phyloP scores from a whole-genome alignment of 805 yeast genomes.

The Blastobotrys attinorum region DNA sequence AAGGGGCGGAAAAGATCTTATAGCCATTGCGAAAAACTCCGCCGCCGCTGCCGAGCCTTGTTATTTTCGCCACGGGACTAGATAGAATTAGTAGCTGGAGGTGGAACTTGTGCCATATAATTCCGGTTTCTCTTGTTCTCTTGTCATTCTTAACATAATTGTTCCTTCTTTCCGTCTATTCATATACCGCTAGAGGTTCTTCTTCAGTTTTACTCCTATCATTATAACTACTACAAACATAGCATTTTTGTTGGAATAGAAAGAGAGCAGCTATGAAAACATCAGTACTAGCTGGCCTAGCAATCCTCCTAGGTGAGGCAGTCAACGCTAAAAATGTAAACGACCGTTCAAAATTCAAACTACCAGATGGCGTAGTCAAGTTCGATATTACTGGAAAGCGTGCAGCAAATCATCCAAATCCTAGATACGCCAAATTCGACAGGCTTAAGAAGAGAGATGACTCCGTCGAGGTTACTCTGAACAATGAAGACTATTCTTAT shows the following conservation, averaged over 20 bases:
- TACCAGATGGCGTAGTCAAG: slow-evolving; percentile 8
- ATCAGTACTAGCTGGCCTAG: neutral
- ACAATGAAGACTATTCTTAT: slow-evolving; percentile 19
- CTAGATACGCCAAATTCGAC: slow-evolving; percentile 7
- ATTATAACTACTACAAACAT: too few species aligned
- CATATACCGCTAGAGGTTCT: too few species aligned
- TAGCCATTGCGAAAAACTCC: too few species aligned
- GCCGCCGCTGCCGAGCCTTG: too few species aligned
- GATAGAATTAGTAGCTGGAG: too few species aligned
- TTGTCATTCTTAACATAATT: too few species aligned
- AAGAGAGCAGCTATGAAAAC: neutral
- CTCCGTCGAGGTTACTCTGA: slow-evolving; percentile 14
- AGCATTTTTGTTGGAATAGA: too few species aligned
- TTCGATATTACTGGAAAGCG: slow-evolving; percentile 11
- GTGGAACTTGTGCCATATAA: too few species aligned
- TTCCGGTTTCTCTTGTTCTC: too few species aligned
- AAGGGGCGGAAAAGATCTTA: too few species aligned
- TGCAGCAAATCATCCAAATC: slow-evolving; percentile 11
- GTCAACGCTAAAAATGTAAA: neutral
- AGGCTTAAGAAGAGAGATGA: slow-evolving; percentile 3
- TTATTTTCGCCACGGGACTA: too few species aligned
- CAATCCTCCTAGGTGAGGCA: neutral
- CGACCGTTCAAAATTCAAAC: neutral
- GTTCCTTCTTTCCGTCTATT: neutral
- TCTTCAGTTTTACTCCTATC: too few species aligned